phyloP scores from a whole-genome alignment of 352 stramenopile genomes.

The Phytophthora hybrid region DNA sequence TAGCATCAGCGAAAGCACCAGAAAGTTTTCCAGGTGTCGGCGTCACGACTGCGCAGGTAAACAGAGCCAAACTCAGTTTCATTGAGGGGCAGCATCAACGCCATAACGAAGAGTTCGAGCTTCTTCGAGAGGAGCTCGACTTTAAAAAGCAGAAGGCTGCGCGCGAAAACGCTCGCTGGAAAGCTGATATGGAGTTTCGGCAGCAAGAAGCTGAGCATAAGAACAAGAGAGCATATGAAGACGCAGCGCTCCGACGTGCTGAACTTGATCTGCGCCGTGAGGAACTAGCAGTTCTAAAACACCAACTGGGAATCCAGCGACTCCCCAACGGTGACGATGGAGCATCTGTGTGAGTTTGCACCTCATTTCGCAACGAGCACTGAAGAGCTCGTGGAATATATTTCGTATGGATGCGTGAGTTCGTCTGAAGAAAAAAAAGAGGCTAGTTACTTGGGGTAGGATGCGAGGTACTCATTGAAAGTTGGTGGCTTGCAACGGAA shows the following conservation, averaged over 20 bases:
- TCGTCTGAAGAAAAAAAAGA: neutral
- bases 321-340: neutral
- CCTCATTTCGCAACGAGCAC: neutral
- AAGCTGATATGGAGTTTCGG: constrained; percentile 4
- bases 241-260: neutral
- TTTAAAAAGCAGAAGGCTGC: neutral
- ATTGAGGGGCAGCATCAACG: constrained; percentile 1
- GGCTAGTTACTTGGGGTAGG: neutral
- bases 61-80: constrained; percentile 6
- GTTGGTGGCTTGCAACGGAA: constrained; percentile 13
- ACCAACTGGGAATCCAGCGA: neutral
- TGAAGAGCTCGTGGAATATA: neutral
- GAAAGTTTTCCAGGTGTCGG: neutral
- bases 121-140: neutral
- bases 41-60: constrained; percentile 9
- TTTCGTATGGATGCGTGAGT: too few relatives aligned
- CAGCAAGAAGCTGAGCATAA: neutral
- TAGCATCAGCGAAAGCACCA: neutral
- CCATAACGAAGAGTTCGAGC: neutral
- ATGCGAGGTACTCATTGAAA: constrained; percentile 12
- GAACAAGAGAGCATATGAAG: neutral
- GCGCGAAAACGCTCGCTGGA: constrained; percentile 4
- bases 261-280: neutral
- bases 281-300: neutral
- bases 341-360: neutral